A percentile compares a stretch with the other conserved stretches of the same genome.
phyloP scores from a whole-genome alignment of 2,329 filamentous ascomycete species.

The Fusarium sp. region DNA sequence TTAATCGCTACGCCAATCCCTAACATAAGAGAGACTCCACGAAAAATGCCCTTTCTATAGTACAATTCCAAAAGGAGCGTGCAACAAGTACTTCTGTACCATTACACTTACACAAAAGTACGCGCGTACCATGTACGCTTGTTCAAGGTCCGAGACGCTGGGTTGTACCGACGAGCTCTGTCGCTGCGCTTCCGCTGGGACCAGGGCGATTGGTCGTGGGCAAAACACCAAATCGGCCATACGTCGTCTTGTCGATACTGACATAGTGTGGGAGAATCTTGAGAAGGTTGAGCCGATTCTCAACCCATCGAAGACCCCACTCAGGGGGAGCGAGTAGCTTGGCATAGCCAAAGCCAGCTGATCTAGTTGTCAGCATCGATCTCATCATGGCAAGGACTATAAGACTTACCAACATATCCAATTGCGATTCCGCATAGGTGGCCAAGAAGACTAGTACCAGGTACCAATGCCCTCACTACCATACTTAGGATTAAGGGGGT shows the following conservation, averaged over 20 bases:
- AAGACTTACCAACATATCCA: conserved; percentile 83
- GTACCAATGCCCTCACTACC: conserved; percentile 80
- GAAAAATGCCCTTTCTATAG: conserved; percentile 36
- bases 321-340: conserved; percentile 92
- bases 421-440: conserved; percentile 86
- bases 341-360: conserved; percentile 88
- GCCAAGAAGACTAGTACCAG: conserved; percentile 85
- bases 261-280: conserved; percentile 90
- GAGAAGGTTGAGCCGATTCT: conserved; percentile 87
- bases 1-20: conserved; percentile 30
- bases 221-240: conserved; percentile 89
- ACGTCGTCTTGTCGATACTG: conserved; percentile 95
- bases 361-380: conserved; percentile 15
- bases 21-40: conserved; percentile 27
- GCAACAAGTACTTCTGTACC: conserved; percentile 11
- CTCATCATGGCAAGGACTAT: background rate
- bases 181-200: conserved; percentile 58
- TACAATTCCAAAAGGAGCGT: conserved; percentile 28
- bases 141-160: conserved; percentile 77
- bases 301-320: conserved; percentile 86
- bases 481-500: conserved; percentile 84
- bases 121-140: conserved; percentile 6
- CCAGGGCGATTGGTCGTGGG: conserved; percentile 65
- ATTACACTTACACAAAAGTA: conserved; percentile 27
- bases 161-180: conserved; percentile 71